These are phyloP conservation scores for Calonectria crousiana DNA, from an alignment of 2,329 filamentous ascomycete genomes.

Conservation along the genomic window DNA sequence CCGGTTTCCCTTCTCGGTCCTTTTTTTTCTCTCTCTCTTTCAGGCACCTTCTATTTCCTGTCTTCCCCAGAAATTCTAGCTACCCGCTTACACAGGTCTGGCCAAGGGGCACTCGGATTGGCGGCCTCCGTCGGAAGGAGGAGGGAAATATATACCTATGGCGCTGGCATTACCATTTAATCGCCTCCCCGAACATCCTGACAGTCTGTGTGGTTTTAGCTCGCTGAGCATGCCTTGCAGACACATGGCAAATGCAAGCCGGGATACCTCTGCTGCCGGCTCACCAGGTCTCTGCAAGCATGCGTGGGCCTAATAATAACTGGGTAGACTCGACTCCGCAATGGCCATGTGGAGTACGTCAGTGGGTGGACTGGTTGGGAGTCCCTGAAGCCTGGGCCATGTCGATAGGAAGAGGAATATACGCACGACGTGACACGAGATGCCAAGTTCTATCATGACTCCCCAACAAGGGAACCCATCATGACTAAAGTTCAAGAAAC, in stretches of 20 bases:
- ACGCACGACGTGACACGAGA: not conserved
- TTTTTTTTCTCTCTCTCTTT: not conserved
- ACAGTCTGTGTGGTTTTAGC: not conserved
- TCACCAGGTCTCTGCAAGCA: not conserved
- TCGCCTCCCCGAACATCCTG: not conserved
- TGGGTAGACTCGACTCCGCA: not conserved
- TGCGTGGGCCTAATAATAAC: slow-evolving; percentile 1
- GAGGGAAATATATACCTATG: not conserved
- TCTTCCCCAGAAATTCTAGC: slow-evolving; percentile 27
- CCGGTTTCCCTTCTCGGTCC: slow-evolving; percentile 24
- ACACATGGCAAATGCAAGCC: slow-evolving; percentile 1
- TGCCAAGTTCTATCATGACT: not conserved
- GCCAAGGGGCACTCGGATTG: slow-evolving; percentile 1
- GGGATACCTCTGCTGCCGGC: slow-evolving; percentile 1
- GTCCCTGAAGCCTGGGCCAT: not conserved
- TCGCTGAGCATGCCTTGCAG: slow-evolving; percentile 2
- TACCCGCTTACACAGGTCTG: slow-evolving; percentile 30
- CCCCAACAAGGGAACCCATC: not conserved
- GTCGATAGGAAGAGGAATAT: not conserved
- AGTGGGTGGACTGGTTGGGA: not conserved
- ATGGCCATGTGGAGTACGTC: not conserved
- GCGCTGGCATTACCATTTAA: not conserved
- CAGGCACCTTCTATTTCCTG: slow-evolving; percentile 20
- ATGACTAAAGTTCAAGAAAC: not conserved
- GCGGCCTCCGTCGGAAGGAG: not conserved